A percentile compares a stretch with the other conserved stretches of the same genome.
phyloP scores from a whole-genome alignment of 2,329 filamentous ascomycete genomes.

The Sarocladium strictum region DNA sequence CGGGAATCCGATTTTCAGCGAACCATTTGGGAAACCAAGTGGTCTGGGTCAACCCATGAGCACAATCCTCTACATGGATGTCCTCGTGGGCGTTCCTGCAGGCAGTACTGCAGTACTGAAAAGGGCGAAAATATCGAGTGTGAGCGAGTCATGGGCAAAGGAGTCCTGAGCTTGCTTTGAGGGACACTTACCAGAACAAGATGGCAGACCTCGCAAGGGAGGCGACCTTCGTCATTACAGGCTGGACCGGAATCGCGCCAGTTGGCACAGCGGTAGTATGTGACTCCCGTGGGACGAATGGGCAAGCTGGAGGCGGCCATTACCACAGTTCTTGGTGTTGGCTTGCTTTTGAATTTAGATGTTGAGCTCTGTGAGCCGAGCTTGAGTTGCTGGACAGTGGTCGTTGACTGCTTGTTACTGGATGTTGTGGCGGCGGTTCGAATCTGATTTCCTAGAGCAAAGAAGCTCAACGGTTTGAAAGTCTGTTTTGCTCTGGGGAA shows the following conservation, averaged over 20 bases:
- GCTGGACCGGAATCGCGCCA: neutral
- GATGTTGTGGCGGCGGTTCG: neutral
- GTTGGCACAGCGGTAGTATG: neutral
- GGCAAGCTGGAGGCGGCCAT: neutral
- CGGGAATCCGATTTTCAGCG: neutral
- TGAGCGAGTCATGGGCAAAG: too few relatives aligned
- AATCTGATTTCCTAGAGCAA: too few relatives aligned
- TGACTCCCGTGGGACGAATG: neutral
- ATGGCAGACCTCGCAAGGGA: neutral
- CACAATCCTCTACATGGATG: neutral
- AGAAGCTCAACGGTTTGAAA: too few relatives aligned
- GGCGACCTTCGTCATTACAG: neutral
- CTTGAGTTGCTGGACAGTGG: neutral
- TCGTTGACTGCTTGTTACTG: neutral
- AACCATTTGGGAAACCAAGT: neutral
- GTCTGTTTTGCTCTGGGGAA: neutral
- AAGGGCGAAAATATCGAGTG: neutral
- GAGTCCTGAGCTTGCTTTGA: too few relatives aligned
- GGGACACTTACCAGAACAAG: slow-evolving; percentile 1
- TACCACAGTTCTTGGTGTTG: too few relatives aligned
- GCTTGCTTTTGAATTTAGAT: too few relatives aligned
- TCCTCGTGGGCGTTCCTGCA: neutral
- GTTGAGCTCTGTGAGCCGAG: neutral
- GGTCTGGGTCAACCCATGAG: neutral
- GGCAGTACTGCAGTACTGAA: neutral